These are phyloP conservation scores for Sclerotinia minor DNA, from an alignment of 2,329 filamentous ascomycete species.

Conservation along the genomic window DNA sequence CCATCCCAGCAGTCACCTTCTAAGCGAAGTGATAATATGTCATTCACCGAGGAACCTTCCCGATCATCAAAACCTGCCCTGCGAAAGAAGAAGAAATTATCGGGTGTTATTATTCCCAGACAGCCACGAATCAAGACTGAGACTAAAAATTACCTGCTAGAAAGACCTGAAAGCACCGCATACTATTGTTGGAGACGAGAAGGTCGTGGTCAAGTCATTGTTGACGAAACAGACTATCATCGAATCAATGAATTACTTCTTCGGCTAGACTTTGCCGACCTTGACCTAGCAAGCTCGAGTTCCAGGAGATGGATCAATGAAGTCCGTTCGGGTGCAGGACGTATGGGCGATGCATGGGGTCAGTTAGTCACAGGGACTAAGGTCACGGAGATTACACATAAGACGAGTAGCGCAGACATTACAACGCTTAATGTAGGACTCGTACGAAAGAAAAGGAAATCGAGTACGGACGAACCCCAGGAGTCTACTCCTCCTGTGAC, in stretches of 20 bases:
- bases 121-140: constrained; percentile 65
- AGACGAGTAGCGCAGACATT: constrained; percentile 33
- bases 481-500: constrained; percentile 13
- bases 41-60: constrained; percentile 24
- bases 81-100: constrained; percentile 52
- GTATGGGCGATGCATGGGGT: constrained; percentile 51
- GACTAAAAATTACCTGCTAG: constrained; percentile 51
- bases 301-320: constrained; percentile 71
- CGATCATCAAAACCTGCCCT: constrained; percentile 33
- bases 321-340: constrained; percentile 50
- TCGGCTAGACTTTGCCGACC: constrained; percentile 69
- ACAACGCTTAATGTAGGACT: constrained; percentile 45
- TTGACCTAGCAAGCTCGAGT: constrained; percentile 62
- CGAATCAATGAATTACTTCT: constrained; percentile 69
- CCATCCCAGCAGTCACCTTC: constrained; percentile 26
- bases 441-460: constrained; percentile 55
- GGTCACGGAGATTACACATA: constrained; percentile 35
- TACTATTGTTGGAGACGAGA: constrained; percentile 66
- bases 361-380: constrained; percentile 50
- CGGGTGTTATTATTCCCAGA: constrained; percentile 62
- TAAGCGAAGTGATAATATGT: constrained; percentile 13
- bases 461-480: constrained; percentile 29
- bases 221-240: constrained; percentile 65
- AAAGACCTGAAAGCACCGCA: constrained; percentile 53
- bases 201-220: constrained; percentile 62